These are phyloP conservation scores for Fonsecaea erecta DNA, from an alignment of 2,329 filamentous ascomycete species.

Conservation along the genomic window DNA sequence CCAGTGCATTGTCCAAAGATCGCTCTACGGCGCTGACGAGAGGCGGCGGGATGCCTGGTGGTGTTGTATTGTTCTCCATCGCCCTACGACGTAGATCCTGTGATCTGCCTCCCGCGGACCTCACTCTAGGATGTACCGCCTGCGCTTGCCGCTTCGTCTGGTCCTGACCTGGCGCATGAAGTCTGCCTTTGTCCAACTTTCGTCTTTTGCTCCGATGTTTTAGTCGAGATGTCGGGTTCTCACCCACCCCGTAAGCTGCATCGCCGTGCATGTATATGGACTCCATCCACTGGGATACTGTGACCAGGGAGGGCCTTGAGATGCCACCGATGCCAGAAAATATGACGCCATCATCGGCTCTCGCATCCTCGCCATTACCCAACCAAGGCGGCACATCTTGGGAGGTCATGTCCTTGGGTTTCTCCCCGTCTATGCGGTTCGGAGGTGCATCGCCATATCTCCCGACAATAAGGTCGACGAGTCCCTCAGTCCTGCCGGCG, in stretches of 20 bases:
- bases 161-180: slow-evolving; percentile 10
- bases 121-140: slow-evolving; percentile 17
- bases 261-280: slow-evolving; percentile 83
- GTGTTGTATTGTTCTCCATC: slow-evolving; percentile 34
- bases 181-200: slow-evolving; percentile 40
- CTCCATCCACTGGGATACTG: slow-evolving; percentile 84
- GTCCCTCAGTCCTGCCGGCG: slow-evolving; percentile 74
- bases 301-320: slow-evolving; percentile 70
- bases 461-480: slow-evolving; percentile 86
- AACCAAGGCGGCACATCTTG: slow-evolving; percentile 66
- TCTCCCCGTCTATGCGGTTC: slow-evolving; percentile 30
- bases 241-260: slow-evolving; percentile 80
- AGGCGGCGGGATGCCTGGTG: slow-evolving; percentile 52
- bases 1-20: slow-evolving; percentile 33
- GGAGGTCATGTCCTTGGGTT: slow-evolving; percentile 37
- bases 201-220: slow-evolving; percentile 46
- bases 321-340: slow-evolving; percentile 81
- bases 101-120: slow-evolving; percentile 13
- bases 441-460: slow-evolving; percentile 71
- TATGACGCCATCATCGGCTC: slow-evolving; percentile 78
- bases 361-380: slow-evolving; percentile 69
- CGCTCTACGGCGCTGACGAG: slow-evolving; percentile 43
- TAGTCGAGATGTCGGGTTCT: slow-evolving; percentile 73
- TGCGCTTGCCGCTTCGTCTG: slow-evolving; percentile 6
- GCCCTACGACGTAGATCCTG: slow-evolving; percentile 31